These are phyloP conservation scores for Lipomyces chichibuensis DNA, from an alignment of 805 yeast genomes.

Conservation along the genomic window DNA sequence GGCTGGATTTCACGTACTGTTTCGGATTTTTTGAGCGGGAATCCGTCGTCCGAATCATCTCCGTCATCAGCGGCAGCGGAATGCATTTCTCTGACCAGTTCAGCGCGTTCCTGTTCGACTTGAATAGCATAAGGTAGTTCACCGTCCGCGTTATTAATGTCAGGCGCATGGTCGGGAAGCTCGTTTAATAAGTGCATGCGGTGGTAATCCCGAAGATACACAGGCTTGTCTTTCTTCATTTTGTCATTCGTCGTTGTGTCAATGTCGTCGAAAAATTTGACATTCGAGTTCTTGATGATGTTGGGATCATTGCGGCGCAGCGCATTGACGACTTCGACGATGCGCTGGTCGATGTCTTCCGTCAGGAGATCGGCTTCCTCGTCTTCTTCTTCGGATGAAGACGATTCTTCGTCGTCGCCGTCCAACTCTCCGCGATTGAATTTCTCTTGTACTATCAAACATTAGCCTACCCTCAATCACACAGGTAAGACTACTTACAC, in stretches of 20 bases:
- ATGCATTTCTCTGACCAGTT: constrained; percentile 77
- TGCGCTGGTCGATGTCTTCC: constrained; percentile 79
- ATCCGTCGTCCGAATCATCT: constrained; percentile 50
- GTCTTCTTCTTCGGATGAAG: constrained; percentile 73
- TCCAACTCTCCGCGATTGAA: constrained; percentile 42
- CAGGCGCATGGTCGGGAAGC: constrained; percentile 48
- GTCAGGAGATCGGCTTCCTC: constrained; percentile 88
- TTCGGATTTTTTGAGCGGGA: constrained; percentile 63
- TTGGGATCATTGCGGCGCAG: constrained; percentile 67
- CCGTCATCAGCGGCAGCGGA: constrained; percentile 53
- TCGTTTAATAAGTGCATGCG: constrained; percentile 79
- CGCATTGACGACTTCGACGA: constrained; percentile 69
- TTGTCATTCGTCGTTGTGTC: constrained; percentile 43
- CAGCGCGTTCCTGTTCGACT: constrained; percentile 72
- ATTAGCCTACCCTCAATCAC: neutral
- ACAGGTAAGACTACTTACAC: constrained; percentile 19
- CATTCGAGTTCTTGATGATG: constrained; percentile 64
- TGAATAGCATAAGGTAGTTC: constrained; percentile 74
- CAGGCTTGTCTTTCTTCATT: constrained; percentile 64
- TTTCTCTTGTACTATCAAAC: constrained; percentile 36
- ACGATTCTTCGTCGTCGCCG: constrained; percentile 44
- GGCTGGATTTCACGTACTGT: constrained; percentile 44
- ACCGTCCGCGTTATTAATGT: constrained; percentile 53
- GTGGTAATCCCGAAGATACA: constrained; percentile 90
- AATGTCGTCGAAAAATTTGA: constrained; percentile 72